Evolutionary conservation across 129 eudicot species (phyloP).

Genomic region (Chrysanthemum makinoi): DNA sequence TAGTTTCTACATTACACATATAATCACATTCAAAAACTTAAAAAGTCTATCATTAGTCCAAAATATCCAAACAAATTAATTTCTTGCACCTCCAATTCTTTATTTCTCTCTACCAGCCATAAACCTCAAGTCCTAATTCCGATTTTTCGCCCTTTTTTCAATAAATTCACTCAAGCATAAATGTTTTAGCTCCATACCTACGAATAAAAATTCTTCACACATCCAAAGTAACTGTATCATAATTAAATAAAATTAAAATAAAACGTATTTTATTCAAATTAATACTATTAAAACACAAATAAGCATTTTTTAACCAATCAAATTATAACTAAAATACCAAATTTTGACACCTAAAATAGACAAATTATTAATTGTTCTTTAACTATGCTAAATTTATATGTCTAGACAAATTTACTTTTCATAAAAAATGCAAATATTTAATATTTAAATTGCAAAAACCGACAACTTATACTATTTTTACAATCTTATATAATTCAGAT

Average conservation of each 20-base stretch:
- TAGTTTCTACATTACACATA: neutral
- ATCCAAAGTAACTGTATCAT: neutral
- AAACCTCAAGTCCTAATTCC: neutral
- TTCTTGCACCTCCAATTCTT: slow-evolving; percentile 15
- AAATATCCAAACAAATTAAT: neutral
- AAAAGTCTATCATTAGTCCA: slow-evolving; percentile 14
- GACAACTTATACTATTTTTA: too few relatives aligned
- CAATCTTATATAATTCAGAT: too few relatives aligned
- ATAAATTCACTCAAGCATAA: neutral
- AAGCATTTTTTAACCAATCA: too few relatives aligned
- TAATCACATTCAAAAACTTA: neutral
- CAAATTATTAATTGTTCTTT: too few relatives aligned
- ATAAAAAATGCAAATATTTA: too few relatives aligned
- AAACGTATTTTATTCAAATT: neutral
- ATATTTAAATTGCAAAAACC: too few relatives aligned
- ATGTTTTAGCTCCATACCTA: neutral
- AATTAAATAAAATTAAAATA: too few relatives aligned
- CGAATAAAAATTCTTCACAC: neutral
- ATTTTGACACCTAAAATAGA: too few relatives aligned
- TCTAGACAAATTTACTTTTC: too few relatives aligned
- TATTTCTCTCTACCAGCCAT: neutral
- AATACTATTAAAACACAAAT: neutral
- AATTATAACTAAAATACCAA: too few relatives aligned
- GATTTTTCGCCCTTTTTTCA: neutral
- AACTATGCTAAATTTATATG: too few relatives aligned